These are phyloP conservation scores for Rhododendron henanense DNA, from an alignment of 148 eudicot genomes.

Conservation along the genomic window DNA sequence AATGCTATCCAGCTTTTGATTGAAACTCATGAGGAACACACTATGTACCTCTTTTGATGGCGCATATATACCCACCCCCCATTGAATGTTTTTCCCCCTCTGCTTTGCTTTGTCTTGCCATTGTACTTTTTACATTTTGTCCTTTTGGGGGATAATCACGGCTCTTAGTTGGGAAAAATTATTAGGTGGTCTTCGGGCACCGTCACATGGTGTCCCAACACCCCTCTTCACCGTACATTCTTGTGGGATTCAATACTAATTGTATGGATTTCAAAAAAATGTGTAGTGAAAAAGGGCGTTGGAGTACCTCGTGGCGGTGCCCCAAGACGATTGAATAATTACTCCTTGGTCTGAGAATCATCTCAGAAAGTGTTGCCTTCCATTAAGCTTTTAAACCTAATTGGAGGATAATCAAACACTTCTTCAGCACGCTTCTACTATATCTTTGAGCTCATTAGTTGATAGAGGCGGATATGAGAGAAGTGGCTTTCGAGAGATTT, in stretches of 20 bases:
- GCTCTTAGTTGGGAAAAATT: not conserved
- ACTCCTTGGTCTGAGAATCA: not conserved
- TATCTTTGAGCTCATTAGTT: too few relatives aligned
- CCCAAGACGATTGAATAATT: not conserved
- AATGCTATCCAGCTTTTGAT: not conserved
- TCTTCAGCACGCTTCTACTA: not conserved
- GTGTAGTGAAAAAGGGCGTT: not conserved
- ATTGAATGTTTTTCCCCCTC: not conserved
- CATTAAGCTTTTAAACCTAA: not conserved
- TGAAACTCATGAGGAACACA: constrained; percentile 20
- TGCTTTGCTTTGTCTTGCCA: constrained; percentile 2
- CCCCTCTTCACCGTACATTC: not conserved
- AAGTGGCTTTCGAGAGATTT: too few relatives aligned
- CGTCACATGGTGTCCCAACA: not conserved
- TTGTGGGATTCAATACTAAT: not conserved
- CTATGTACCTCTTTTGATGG: constrained; percentile 11
- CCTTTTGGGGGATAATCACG: constrained; percentile 3
- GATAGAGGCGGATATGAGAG: too few relatives aligned
- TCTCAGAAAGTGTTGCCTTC: not conserved
- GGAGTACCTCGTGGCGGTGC: not conserved
- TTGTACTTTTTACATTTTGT: not conserved
- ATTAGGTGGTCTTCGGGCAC: not conserved
- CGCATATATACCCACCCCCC: constrained; percentile 17
- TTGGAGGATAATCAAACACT: not conserved
- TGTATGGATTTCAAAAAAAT: not conserved